Base-by-base conservation (phyloP, 1,284 basidiomycete genomes). In the Xerocomus nothofagi region DNA sequence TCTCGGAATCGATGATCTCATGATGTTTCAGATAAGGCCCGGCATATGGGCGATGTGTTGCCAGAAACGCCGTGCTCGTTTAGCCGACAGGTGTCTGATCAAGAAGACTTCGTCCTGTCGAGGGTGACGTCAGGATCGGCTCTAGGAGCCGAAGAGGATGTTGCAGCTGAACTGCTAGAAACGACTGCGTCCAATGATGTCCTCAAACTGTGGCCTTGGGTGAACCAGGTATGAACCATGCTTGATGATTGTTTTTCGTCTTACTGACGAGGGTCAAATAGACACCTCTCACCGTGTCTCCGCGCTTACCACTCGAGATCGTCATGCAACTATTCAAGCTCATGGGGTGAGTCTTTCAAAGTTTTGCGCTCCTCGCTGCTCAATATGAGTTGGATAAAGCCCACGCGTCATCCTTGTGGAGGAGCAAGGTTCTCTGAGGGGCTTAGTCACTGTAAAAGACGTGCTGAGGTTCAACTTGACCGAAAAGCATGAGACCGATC, bases 301-400 rank as follows among this genome's bases (percentile, higher is more conserved):
- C 93, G 1, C 89, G 90, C 57, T 81, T 98, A 54, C 93, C 94
- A 1, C 75, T 99, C 34, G 96, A 99, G 70, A 95, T 98, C 49
- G 93, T 96, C 11, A 93, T 98, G 86, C 91, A 97, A 66, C 72
- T 98, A 24, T 98, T 98, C 76, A 91, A 94, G 62, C 81, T 92
- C 42, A 90, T 98, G 86, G 95, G 96, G 94, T 94, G 63, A 57
- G 90, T 78, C 18, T 41, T 36, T 49, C 4, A 20, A 6, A 27
- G 4, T n/a, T 41, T 26, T 10, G 10, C 8, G n/a, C 21, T 24
- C 20, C 9, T 29, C 21, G 0, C 2, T 9, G 12, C 37, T 55
- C 6, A 50, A 39, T 12, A 15, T 14, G 2, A 26, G 21, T 37
- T 33, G 30, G 20, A 26, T 26, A 37, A 62, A 97, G 92, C 0